A percentile compares a stretch with the other conserved stretches of the same genome.
These are phyloP conservation scores for Puccinia polysora DNA, from an alignment of 1,284 basidiomycete genomes.

Conservation along the genomic window DNA sequence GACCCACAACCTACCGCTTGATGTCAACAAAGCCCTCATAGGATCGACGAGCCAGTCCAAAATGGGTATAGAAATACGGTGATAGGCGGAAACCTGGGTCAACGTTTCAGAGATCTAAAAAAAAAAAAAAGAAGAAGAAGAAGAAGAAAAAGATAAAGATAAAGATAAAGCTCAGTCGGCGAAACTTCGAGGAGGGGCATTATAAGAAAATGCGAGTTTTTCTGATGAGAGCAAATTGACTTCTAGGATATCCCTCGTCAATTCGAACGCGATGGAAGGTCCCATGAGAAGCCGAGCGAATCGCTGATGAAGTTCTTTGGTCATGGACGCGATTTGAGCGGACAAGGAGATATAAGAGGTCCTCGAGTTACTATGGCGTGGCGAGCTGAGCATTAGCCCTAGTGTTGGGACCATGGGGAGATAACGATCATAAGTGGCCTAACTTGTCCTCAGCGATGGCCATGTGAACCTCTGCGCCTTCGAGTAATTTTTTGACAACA, in stretches of 20 bases:
- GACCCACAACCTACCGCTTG: constrained; percentile 19
- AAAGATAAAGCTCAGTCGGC: background rate
- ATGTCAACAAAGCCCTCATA: constrained; percentile 15
- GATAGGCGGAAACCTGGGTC: constrained; percentile 32
- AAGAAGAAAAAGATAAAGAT: background rate
- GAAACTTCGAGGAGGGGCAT: background rate
- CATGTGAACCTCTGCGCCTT: constrained; percentile 21
- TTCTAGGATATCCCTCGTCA: constrained; percentile 22
- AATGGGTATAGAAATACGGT: constrained; percentile 36
- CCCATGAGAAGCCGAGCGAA: constrained; percentile 14
- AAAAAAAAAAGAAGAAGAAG: background rate
- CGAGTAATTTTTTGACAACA: constrained; percentile 6
- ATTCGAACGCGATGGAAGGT: constrained; percentile 3
- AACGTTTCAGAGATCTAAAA: constrained; percentile 23
- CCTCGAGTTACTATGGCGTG: constrained; percentile 20
- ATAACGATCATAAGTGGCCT: background rate
- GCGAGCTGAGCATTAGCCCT: background rate
- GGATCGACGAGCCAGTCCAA: constrained; percentile 13
- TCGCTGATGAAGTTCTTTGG: constrained; percentile 32
- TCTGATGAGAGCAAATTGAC: too few species aligned
- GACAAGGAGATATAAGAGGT: constrained; percentile 41
- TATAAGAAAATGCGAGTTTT: too few species aligned
- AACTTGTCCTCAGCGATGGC: constrained; percentile 41
- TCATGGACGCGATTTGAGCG: constrained; percentile 38
- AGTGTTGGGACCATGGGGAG: background rate